Evolutionary conservation across 2,329 filamentous ascomycete genomes (phyloP), one percentile per base, ranked within the genome.

Genomic region (Aspergillus sp.): DNA sequence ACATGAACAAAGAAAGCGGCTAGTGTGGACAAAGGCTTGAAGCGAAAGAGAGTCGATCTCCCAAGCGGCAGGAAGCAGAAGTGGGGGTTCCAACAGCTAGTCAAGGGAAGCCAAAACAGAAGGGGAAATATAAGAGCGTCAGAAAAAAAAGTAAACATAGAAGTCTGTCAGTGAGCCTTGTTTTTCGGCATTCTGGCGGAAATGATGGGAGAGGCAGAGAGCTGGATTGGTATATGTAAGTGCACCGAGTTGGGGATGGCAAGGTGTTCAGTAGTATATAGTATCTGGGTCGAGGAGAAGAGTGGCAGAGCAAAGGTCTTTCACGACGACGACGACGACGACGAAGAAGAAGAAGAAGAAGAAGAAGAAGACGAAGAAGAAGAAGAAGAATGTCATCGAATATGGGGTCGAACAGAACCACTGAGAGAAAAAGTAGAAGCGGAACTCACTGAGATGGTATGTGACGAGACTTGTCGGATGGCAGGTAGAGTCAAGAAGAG

Each of bases 121-220:
- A 52, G 30, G 53, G 41, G 38, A 40, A 36, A 45, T 45, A 40
- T 20, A 26, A 32, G 33, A 33, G 19, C 30, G 45, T n/a, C 19
- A 30, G 32, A 26, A 11, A 46, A 24, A 51, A 54, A 54, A 59
- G 53, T 50, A 55, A 55, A 51, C 26, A 59, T 52, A 40, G 45
- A 33, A 53, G 43, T 40, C 46, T 45, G 47, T 46, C 43, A 17
- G 33, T 40, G 33, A 44, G 43, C 50, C 40, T 38, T 22, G 32
- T 56, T 56, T 55, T 49, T 56, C 48, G 36, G 52, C 49, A 45
- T 51, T 48, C 35, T 52, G 26, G 40, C 42, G 36, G 38, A 16
- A n/a, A 24, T 22, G 24, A 30, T 36, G 11, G 5, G 17, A 22
- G 19, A 44, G 20, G 32, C 13, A 47, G 14, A 4, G 38, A 46